Evolutionary conservation across 768 basidiomycete genomes (phyloP).

Genomic region (Lactarius deliciosus): DNA sequence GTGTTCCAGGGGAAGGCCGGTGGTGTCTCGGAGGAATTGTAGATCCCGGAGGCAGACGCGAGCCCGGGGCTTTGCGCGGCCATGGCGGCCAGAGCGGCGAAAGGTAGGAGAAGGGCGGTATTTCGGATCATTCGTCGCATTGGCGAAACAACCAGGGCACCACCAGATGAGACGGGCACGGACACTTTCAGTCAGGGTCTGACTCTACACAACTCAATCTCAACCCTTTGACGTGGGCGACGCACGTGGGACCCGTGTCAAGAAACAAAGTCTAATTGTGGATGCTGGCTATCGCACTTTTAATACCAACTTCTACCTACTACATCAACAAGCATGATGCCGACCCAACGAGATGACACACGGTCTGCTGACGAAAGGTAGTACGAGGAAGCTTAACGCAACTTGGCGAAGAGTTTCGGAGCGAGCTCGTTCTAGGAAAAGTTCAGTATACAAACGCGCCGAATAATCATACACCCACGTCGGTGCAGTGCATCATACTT

Average conservation of each 20-base stretch:
- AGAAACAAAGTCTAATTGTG: constrained; percentile 13
- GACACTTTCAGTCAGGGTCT: background rate
- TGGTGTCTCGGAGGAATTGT: constrained; percentile 47
- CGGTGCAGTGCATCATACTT: constrained; percentile 92
- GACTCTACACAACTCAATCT: background rate
- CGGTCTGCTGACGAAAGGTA: background rate
- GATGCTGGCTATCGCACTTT: constrained; percentile 2
- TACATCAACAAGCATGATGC: background rate
- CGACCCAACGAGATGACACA: background rate
- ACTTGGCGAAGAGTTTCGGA: constrained; percentile 81
- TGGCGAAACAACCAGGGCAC: too few species aligned
- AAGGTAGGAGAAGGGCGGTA: background rate
- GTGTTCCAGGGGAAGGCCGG: constrained; percentile 46
- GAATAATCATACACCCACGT: constrained; percentile 50
- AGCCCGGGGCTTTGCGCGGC: background rate
- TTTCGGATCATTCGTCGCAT: background rate
- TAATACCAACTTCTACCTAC: constrained; percentile 11
- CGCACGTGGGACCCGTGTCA: constrained; percentile 1
- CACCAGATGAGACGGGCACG: background rate
- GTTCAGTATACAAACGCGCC: constrained; percentile 13
- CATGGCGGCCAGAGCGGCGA: background rate
- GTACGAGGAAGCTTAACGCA: constrained; percentile 43
- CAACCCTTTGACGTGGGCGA: background rate
- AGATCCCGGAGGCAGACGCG: constrained; percentile 39
- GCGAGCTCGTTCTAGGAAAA: constrained; percentile 51